Evolutionary conservation across 73 alveolate species (phyloP).

Genomic region (Symbiodinium pilosum): DNA sequence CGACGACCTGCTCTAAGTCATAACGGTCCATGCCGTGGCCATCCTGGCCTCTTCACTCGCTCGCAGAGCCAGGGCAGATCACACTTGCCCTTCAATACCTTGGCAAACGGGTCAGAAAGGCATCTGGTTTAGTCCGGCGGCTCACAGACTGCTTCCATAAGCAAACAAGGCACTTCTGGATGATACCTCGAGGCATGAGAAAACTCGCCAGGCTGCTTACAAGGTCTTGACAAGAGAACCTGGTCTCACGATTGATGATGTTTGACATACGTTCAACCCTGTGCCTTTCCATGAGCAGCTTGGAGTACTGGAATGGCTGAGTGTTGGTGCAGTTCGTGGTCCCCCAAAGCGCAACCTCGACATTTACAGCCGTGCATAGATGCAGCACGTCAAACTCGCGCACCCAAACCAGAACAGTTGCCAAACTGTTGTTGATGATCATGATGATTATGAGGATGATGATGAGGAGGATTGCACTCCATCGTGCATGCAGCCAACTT

Average conservation of each 20-base stretch:
- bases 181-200: constrained; percentile 5
- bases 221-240: neutral
- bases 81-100: constrained; percentile 36
- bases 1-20: too few relatives aligned
- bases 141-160: too few relatives aligned
- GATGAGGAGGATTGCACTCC: too few relatives aligned
- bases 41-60: constrained; percentile 28
- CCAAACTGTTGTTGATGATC: too few relatives aligned
- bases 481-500: too few relatives aligned
- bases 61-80: constrained; percentile 83
- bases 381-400: too few relatives aligned
- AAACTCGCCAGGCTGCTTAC: neutral
- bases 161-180: neutral
- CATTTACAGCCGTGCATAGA: too few relatives aligned
- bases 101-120: neutral
- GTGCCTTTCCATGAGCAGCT: constrained; percentile 37
- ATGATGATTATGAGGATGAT: too few relatives aligned
- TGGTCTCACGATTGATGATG: neutral
- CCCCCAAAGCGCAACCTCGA: constrained; percentile 43
- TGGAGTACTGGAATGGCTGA: constrained; percentile 53
- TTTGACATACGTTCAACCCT: neutral
- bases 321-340: constrained; percentile 65
- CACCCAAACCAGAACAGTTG: too few relatives aligned
- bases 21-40: too few relatives aligned
- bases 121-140: too few relatives aligned